Conservation (phyloP, 352 stramenopile species). For the Pythium guiyangense region DNA sequence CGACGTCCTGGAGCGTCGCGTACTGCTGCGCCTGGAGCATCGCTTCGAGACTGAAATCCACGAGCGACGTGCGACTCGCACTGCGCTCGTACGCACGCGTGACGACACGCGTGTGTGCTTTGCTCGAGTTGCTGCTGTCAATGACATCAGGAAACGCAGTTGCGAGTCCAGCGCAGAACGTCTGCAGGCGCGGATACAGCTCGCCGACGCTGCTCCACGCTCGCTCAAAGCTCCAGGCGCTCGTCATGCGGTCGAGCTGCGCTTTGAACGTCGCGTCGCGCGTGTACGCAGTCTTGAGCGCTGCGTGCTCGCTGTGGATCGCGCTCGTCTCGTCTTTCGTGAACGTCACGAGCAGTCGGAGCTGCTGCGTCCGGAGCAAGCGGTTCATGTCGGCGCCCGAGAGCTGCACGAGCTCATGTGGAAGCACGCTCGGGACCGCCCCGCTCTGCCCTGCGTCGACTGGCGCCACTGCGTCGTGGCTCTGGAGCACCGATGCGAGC, state of each 20-base stretch:
- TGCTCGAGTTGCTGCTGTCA: too few species aligned
- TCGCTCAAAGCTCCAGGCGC: slow-evolving; percentile 7
- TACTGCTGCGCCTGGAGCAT: slow-evolving; percentile 12
- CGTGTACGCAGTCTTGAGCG: slow-evolving; percentile 15
- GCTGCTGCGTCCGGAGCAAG: slow-evolving; percentile 13
- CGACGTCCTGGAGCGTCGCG: slow-evolving; percentile 4
- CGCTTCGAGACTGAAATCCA: slow-evolving; percentile 14
- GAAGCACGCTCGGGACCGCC: slow-evolving; percentile 11
- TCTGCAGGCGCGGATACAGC: slow-evolving; percentile 8
- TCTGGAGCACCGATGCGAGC: slow-evolving; percentile 7
- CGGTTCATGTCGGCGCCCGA: slow-evolving; percentile 14
- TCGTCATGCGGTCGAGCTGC: slow-evolving; percentile 8
- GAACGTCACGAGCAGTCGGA: slow-evolving; percentile 9
- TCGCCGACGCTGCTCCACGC: slow-evolving; percentile 11
- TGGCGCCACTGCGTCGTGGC: not conserved
- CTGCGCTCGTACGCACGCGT: slow-evolving; percentile 6
- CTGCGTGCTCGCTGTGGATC: slow-evolving; percentile 15
- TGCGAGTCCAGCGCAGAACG: slow-evolving; percentile 11
- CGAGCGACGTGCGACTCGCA: slow-evolving; percentile 13
- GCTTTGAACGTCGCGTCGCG: slow-evolving; percentile 13
- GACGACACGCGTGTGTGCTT: not conserved
- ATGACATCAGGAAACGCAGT: slow-evolving; percentile 8
- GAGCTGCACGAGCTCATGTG: slow-evolving; percentile 16
- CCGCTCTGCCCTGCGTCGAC: not conserved
- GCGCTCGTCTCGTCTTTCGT: slow-evolving; percentile 9